Evolutionary conservation across 441 rosid genomes (phyloP).

Genomic region (Flueggea neowawraea): DNA sequence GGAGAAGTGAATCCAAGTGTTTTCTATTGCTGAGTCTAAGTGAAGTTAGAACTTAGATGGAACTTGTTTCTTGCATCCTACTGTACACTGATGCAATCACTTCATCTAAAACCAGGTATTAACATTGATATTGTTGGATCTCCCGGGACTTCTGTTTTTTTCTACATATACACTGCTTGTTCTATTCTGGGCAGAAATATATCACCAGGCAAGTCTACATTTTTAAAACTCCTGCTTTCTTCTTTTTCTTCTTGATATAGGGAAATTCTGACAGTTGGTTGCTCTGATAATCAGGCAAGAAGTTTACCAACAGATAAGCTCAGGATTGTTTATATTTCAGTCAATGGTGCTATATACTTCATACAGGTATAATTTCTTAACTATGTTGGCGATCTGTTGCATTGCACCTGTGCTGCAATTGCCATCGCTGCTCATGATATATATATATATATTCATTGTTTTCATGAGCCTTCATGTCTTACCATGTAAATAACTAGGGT

Average conservation of each 20-base stretch:
- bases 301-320: constrained; percentile 60
- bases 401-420: not conserved
- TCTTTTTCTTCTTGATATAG: not conserved
- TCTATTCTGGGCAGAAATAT: constrained; percentile 98
- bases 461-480: no score
- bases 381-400: not conserved
- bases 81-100: no score
- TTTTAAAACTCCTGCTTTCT: not conserved
- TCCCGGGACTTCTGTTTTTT: constrained; percentile 87
- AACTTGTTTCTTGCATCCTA: not conserved
- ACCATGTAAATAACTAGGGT: no score
- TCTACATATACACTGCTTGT: constrained; percentile 90
- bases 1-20: no score
- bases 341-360: constrained; percentile 46
- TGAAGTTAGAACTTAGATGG: not conserved
- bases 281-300: constrained; percentile 43
- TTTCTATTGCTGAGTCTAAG: no score
- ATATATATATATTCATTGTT: constrained; percentile 19
- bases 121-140: constrained; percentile 57
- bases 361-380: constrained; percentile 37
- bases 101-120: constrained; percentile 54
- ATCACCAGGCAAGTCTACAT: constrained; percentile 74
- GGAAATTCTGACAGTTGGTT: constrained; percentile 12
- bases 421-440: not conserved
- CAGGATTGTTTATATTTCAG: constrained; percentile 37